Evolutionary conservation across 495 filamentous ascomycete species (phyloP).

Genomic region (Xeromyces bisporus): DNA sequence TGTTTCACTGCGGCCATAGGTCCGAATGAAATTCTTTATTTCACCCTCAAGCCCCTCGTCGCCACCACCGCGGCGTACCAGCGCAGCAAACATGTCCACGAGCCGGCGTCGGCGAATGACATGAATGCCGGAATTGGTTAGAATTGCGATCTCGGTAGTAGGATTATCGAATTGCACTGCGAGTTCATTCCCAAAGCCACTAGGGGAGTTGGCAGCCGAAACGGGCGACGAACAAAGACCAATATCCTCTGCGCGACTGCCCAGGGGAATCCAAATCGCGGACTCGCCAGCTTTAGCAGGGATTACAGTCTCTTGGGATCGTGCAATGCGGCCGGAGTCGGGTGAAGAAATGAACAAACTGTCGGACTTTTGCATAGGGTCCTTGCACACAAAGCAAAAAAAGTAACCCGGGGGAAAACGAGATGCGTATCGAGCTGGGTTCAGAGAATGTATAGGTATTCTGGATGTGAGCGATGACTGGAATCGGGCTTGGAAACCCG

Average conservation of each 20-base stretch:
- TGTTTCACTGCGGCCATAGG: constrained; percentile 73
- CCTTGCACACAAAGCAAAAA: constrained; percentile 54
- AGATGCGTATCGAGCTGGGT: constrained; percentile 36
- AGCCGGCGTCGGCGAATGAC: constrained; percentile 66
- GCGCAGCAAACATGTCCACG: constrained; percentile 80
- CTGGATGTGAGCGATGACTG: constrained; percentile 14
- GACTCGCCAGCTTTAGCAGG: constrained; percentile 44
- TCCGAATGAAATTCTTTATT: constrained; percentile 59
- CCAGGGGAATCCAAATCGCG: constrained; percentile 55
- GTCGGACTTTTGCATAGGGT: constrained; percentile 35
- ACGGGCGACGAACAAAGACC: constrained; percentile 57
- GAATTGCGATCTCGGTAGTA: constrained; percentile 66
- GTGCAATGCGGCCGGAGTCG: constrained; percentile 63
- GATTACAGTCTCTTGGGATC: constrained; percentile 34
- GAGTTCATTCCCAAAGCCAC: constrained; percentile 87
- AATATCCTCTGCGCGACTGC: constrained; percentile 54
- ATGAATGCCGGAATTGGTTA: constrained; percentile 81
- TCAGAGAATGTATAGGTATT: constrained; percentile 27
- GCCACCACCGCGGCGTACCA: constrained; percentile 51
- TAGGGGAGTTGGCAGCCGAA: constrained; percentile 45
- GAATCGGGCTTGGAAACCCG: constrained; percentile 14
- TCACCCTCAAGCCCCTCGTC: constrained; percentile 69
- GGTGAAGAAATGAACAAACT: constrained; percentile 70
- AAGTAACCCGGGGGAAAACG: constrained; percentile 84
- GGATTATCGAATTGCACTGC: constrained; percentile 81